A percentile compares a stretch with the other conserved stretches of the same genome.
phyloP scores from a whole-genome alignment of 2,329 filamentous ascomycete genomes.

The Beauveria australis region DNA sequence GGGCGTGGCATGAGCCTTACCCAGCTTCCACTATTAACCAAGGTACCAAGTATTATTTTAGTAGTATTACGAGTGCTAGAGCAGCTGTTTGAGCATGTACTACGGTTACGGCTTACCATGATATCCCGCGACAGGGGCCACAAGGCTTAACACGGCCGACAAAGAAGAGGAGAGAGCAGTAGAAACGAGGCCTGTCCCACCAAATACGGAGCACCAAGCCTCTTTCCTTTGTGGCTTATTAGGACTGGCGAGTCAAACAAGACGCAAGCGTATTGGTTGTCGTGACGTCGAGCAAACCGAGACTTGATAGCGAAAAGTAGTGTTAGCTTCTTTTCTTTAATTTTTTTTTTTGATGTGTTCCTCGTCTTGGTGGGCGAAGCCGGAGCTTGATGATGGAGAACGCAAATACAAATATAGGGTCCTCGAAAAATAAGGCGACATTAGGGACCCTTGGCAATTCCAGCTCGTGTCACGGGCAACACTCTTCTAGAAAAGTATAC shows the following conservation, averaged over 20 bases:
- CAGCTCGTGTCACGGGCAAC: not conserved
- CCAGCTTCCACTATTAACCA: not conserved
- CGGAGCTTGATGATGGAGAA: not conserved
- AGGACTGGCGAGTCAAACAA: not conserved
- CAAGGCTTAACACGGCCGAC: not conserved
- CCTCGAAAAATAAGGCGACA: not conserved
- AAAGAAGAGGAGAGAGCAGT: not conserved
- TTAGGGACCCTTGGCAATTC: not conserved
- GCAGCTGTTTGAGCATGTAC: not conserved
- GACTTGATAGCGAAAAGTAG: not conserved
- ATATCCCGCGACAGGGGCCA: not conserved
- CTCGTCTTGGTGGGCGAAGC: not conserved
- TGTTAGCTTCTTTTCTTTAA: not conserved
- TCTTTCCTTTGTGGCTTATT: not conserved
- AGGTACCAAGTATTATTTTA: too few species aligned
- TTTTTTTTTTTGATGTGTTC: not conserved
- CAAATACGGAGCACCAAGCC: slow-evolving; percentile 3
- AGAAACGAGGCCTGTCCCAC: slow-evolving; percentile 3
- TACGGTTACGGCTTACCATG: not conserved
- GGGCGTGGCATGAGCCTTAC: not conserved
- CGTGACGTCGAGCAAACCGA: not conserved
- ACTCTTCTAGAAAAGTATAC: not conserved
- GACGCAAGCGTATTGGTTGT: not conserved
- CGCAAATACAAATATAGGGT: not conserved
- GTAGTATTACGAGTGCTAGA: too few species aligned